These are phyloP conservation scores for Hanseniaspora sp. DNA, from an alignment of 1,139 yeast genomes.

Conservation along the genomic window DNA sequence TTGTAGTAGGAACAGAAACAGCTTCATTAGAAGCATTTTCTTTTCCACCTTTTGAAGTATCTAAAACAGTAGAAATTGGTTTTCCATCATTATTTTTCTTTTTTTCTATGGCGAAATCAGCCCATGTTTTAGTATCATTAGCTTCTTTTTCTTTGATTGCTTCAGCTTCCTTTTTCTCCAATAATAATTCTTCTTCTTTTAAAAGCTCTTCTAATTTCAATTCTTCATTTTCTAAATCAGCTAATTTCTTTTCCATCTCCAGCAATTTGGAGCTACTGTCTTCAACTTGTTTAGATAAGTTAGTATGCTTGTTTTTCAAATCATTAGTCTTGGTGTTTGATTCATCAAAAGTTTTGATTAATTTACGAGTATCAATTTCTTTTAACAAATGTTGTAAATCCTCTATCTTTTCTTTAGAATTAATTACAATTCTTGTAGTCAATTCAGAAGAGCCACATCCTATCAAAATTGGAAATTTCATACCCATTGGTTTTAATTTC, in stretches of 20 bases:
- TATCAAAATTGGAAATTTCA: not conserved
- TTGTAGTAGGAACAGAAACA: not conserved
- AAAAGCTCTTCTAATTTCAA: slow-evolving; percentile 1
- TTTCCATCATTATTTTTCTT: slow-evolving; percentile 3
- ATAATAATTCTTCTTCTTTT: not conserved
- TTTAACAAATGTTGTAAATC: not conserved
- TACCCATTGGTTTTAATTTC: not conserved
- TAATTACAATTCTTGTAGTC: not conserved
- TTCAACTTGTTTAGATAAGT: not conserved
- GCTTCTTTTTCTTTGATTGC: slow-evolving; percentile 7
- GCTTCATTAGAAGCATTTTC: not conserved
- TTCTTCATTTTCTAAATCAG: not conserved
- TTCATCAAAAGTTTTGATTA: not conserved
- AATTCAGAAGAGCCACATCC: not conserved
- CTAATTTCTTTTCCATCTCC: not conserved
- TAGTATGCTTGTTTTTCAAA: not conserved
- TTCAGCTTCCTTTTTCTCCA: slow-evolving; percentile 12
- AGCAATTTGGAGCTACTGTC: slow-evolving; percentile 1
- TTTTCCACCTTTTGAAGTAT: not conserved
- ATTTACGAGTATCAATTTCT: not conserved
- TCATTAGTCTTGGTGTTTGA: not conserved
- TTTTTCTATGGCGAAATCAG: slow-evolving; percentile 5
- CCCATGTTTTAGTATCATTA: slow-evolving; percentile 1
- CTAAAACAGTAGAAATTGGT: slow-evolving; percentile 4
- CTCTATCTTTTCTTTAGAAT: not conserved